Percentiles rank a stretch among this genome's conserved stretches.
phyloP scores from a whole-genome alignment of 2,329 filamentous ascomycete genomes.

The Graphilbum fragrans region DNA sequence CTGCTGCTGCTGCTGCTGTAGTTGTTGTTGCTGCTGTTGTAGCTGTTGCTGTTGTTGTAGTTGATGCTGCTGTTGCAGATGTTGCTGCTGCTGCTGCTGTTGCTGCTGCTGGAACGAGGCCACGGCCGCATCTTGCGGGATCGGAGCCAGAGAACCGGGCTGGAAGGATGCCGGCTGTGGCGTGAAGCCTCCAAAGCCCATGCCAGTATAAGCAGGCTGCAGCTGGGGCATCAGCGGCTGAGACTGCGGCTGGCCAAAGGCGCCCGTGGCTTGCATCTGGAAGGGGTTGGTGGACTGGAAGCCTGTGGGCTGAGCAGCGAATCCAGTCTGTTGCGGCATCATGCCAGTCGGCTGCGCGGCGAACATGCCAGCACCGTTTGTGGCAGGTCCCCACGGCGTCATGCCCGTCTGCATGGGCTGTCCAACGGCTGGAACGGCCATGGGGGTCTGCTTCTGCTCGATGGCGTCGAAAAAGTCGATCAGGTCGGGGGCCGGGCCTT shows the following conservation, averaged over 20 bases:
- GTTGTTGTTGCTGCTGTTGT: neutral
- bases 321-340: conserved; percentile 24
- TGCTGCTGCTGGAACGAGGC: conserved; percentile 37
- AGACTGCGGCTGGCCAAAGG: conserved; percentile 21
- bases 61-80: conserved; percentile 19
- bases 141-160: conserved; percentile 37
- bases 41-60: conserved; percentile 15
- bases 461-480: conserved; percentile 95
- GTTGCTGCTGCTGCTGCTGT: conserved; percentile 3
- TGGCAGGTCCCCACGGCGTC: conserved; percentile 25
- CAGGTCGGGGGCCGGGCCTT: conserved; percentile 61
- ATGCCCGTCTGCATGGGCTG: conserved; percentile 18
- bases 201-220: conserved; percentile 46
- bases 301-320: conserved; percentile 24
- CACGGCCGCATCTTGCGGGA: conserved; percentile 41
- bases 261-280: conserved; percentile 23
- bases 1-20: conserved; percentile 1
- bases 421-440: conserved; percentile 27
- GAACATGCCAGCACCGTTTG: conserved; percentile 15
- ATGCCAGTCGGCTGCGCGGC: conserved; percentile 22
- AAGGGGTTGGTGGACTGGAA: conserved; percentile 30
- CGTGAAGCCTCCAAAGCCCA: conserved; percentile 75
- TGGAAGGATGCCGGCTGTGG: conserved; percentile 46
- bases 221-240: conserved; percentile 21
- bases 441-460: conserved; percentile 71